Conservation (phyloP, 768 basidiomycete species). For the Botryobasidium botryosum region DNA sequence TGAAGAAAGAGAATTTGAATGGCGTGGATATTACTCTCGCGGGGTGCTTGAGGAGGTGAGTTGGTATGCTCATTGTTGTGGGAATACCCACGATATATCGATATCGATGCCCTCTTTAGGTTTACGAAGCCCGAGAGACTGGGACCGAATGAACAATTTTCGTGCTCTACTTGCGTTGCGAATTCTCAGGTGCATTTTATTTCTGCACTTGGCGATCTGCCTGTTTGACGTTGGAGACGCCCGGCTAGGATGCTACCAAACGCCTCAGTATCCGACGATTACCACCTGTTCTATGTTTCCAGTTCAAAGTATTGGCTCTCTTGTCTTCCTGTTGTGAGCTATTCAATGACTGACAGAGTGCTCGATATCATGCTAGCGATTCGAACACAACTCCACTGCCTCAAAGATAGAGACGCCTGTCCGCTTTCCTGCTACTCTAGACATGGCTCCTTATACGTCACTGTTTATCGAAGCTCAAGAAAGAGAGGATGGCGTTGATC, state of each 20-base stretch:
- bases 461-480: conserved; percentile 28
- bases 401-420: conserved; percentile 75
- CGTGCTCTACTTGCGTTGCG: conserved; percentile 66
- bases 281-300: conserved; percentile 82
- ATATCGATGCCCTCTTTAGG: conserved; percentile 23
- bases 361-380: conserved; percentile 55
- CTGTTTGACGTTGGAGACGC: not conserved
- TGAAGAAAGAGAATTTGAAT: conserved; percentile 35
- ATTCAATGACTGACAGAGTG: not conserved
- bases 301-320: conserved; percentile 62
- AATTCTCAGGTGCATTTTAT: conserved; percentile 35
- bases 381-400: conserved; percentile 70
- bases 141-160: conserved; percentile 56
- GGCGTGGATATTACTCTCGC: conserved; percentile 48
- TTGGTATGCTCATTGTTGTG: conserved; percentile 7
- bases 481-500: not conserved
- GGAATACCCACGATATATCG: not conserved
- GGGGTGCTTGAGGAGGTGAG: conserved; percentile 56
- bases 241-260: conserved; percentile 54
- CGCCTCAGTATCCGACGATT: conserved; percentile 70
- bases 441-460: conserved; percentile 81
- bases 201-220: not conserved
- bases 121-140: conserved; percentile 78
- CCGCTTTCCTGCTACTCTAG: conserved; percentile 64
- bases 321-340: not conserved